Conservation (phyloP, 345 rosid genomes). For the Camelina neglecta region DNA sequence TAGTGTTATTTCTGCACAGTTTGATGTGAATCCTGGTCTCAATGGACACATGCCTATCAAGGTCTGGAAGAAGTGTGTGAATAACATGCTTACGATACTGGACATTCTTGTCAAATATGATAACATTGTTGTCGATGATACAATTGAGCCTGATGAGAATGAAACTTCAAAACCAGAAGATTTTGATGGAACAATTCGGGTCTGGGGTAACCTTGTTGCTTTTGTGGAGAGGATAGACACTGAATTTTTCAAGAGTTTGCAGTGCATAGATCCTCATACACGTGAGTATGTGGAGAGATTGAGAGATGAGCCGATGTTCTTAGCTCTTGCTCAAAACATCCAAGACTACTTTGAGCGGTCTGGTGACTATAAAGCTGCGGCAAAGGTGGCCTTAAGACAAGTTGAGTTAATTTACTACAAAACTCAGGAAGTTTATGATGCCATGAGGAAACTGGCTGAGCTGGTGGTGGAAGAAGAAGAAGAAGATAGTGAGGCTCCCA, state of each 20-base stretch:
- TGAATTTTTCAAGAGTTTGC: conserved; percentile 93
- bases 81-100: conserved; percentile 73
- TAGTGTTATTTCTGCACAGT: conserved; percentile 86
- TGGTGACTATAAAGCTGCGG: conserved; percentile 75
- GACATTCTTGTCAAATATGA: conserved; percentile 74
- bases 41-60: conserved; percentile 92
- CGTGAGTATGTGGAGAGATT: conserved; percentile 87
- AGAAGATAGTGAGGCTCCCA: conserved; percentile 51
- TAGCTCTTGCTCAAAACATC: conserved; percentile 83
- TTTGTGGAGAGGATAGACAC: conserved; percentile 80
- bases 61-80: conserved; percentile 89
- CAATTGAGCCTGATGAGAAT: conserved; percentile 77
- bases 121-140: conserved; percentile 77
- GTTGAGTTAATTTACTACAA: conserved; percentile 87
- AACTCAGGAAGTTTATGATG: conserved; percentile 89
- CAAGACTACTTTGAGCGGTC: conserved; percentile 72
- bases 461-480: conserved; percentile 49
- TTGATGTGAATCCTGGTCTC: conserved; percentile 91
- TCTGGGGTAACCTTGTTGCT: conserved; percentile 91
- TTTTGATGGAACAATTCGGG: conserved; percentile 62
- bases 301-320: conserved; percentile 81
- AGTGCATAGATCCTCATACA: conserved; percentile 89
- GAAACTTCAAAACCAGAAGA: conserved; percentile 80
- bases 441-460: conserved; percentile 91
- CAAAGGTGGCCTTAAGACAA: conserved; percentile 76